Base-by-base conservation (phyloP, 2,329 filamentous ascomycete species). In the Arachnomyces sp. region DNA sequence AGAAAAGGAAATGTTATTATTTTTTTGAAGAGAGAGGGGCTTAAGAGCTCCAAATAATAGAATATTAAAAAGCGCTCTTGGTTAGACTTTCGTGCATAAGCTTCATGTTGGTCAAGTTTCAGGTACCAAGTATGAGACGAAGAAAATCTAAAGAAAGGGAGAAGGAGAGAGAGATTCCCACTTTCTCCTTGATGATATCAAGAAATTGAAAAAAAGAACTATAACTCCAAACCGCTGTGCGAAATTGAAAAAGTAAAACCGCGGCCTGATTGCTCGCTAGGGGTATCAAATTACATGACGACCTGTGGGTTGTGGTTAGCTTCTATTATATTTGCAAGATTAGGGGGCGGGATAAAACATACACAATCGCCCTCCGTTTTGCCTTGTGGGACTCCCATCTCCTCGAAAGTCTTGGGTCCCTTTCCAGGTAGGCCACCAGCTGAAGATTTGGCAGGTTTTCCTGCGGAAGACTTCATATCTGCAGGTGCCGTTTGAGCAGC, bases 361-460 rank as follows among this genome's bases (percentile, higher is more conserved):
- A 95, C 89, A 70, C 90, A 98, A 65, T 96, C 89, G 50, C 77
- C 77, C n/a, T 94, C 85, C 46, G 81, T 76, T 63, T 92, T 89
- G 35, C 74, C 80, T 54, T 81, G 76, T 5, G 88, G 86, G 52
- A 98, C 90, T 30, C 92, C 92, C 92, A 98, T 98, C 59, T 93
- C 89, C 59, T 95, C 90, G 61, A 98, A 98, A 0, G 92, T 96
- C 53, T 92, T 86, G 1, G 92, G 90, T 8, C 90, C 92, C 57
- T 88, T 85, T 36, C 73, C 74, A 25, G 76, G 69, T 34, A 67
- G 59, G 46, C 63, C 65, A 31, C 47, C 40, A 31, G 43, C 43
- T 31, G 42, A 34, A 17, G 54, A 43, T 39, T 55, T 54, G 13
- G 59, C 45, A 11, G 59, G 60, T 45, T 43, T 52, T 39, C 42